Evolutionary conservation across 2,329 filamentous ascomycete species (phyloP), one percentile per base, ranked within the genome.

Genomic region (Neonectria neomacrospora): DNA sequence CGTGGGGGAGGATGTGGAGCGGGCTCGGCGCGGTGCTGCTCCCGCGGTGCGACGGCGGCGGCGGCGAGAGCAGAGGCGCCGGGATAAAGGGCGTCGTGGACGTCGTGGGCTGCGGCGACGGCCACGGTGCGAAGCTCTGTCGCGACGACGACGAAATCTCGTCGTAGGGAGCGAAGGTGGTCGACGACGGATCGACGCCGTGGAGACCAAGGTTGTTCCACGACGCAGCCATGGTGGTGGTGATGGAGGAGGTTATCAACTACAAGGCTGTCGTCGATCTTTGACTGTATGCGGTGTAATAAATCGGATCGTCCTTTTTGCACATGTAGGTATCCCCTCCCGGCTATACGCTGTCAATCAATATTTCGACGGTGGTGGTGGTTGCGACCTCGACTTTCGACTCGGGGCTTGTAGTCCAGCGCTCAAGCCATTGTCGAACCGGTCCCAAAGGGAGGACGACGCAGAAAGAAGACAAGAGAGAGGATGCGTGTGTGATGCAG

Each of bases 51-150:
- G 66, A 68, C 2, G 58, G 64, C 11, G 64, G 42, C 18, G 71
- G 71, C n/a, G 71, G 71, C 12, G 71, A 72, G 32, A 73, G 68
- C 16, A 73, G 64, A 16, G 69, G 69, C 3, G 58, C 61, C 7
- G 66, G 54, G 50, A 67, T 23, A n/a, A 68, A 39, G 18, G 63
- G 59, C 4, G 68, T 64, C 20, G 67, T 70, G 11, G 71, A 73
- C 3, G 59, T 68, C 22, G 68, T 66, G 18, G 69, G 64, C 41
- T 69, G 69, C n/a, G 66, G 63, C 12, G 70, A 71, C 20, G 70
- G 58, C 58, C 67, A 64, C 23, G 63, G 64, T 16, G 61, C 54
- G 39, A 68, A 69, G 54, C 65, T 68, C 26, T 71, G 63, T 34
- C 63, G 61, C 7, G 71, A 63, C 3, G 70, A 64, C 37, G 68